phyloP scores from a whole-genome alignment of 1,139 yeast species.

The Lodderomyces orthopsilosis region DNA sequence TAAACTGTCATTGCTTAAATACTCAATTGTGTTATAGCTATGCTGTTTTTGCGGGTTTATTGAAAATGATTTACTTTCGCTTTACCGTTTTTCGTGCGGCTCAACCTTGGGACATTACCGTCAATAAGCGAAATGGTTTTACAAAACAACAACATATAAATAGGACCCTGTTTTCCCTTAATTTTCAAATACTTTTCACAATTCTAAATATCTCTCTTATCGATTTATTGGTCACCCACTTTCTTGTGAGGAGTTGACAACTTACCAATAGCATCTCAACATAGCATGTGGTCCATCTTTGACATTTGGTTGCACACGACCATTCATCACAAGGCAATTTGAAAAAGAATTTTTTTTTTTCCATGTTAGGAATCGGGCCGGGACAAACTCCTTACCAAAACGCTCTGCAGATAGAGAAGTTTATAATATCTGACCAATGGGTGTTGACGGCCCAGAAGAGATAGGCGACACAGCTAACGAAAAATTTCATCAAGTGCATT shows the following conservation, averaged over 20 bases:
- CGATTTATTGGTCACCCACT: too few relatives aligned
- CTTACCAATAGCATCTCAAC: background rate
- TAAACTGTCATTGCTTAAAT: too few relatives aligned
- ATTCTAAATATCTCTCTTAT: too few relatives aligned
- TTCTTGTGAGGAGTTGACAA: too few relatives aligned
- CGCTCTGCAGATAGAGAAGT: too few relatives aligned
- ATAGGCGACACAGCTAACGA: too few relatives aligned
- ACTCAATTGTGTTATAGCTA: too few relatives aligned
- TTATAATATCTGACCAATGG: too few relatives aligned
- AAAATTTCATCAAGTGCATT: too few relatives aligned
- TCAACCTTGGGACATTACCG: background rate
- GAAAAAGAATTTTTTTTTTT: background rate
- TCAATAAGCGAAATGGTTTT: background rate
- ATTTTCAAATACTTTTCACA: background rate
- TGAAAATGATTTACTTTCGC: background rate
- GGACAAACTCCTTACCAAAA: too few relatives aligned
- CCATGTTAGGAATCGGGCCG: background rate
- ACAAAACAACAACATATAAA: conserved; percentile 1
- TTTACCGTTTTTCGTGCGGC: background rate
- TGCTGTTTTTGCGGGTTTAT: too few relatives aligned
- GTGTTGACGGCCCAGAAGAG: too few relatives aligned
- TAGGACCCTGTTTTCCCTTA: background rate
- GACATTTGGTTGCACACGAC: background rate
- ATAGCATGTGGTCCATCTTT: background rate
- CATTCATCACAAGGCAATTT: background rate